A percentile compares a stretch with the other conserved stretches of the same genome.
Conservation (phyloP, 768 basidiomycete genomes). For the Kwoniella bestiolae region DNA sequence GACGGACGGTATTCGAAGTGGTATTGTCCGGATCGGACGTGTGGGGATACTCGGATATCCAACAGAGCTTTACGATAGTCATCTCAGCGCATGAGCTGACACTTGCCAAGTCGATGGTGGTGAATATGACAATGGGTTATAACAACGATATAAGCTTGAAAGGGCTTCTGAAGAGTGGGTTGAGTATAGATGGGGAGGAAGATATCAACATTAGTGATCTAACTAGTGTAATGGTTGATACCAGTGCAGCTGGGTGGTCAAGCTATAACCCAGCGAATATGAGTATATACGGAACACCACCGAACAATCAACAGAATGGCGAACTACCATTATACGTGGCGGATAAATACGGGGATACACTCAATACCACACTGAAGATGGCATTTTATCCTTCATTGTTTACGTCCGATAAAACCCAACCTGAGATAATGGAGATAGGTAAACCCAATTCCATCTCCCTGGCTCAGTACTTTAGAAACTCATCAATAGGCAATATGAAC, state of each 20-base stretch:
- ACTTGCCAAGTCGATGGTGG: slow-evolving; percentile 62
- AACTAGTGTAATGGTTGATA: slow-evolving; percentile 20
- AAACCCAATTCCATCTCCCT: slow-evolving; percentile 64
- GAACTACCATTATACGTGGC: slow-evolving; percentile 64
- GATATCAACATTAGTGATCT: slow-evolving; percentile 67
- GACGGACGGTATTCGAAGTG: slow-evolving; percentile 61
- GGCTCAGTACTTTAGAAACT: slow-evolving; percentile 64
- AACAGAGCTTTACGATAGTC: slow-evolving; percentile 67
- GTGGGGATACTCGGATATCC: slow-evolving; percentile 69
- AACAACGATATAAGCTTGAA: slow-evolving; percentile 62
- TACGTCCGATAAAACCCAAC: slow-evolving; percentile 62
- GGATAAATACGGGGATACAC: slow-evolving; percentile 64
- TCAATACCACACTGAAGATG: slow-evolving; percentile 68
- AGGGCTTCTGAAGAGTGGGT: slow-evolving; percentile 60
- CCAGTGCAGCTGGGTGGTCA: slow-evolving; percentile 35
- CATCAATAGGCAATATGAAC: slow-evolving; percentile 59
- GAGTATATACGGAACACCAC: slow-evolving; percentile 69
- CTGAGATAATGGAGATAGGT: slow-evolving; percentile 63
- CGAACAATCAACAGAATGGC: slow-evolving; percentile 58
- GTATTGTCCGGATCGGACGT: slow-evolving; percentile 72
- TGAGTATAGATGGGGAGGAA: slow-evolving; percentile 63
- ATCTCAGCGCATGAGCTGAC: slow-evolving; percentile 71
- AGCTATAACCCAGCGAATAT: slow-evolving; percentile 64
- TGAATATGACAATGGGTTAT: slow-evolving; percentile 70
- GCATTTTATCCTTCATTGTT: slow-evolving; percentile 78